These are phyloP conservation scores for Ogataea siamensis DNA, from an alignment of 805 yeast genomes.

Conservation along the genomic window DNA sequence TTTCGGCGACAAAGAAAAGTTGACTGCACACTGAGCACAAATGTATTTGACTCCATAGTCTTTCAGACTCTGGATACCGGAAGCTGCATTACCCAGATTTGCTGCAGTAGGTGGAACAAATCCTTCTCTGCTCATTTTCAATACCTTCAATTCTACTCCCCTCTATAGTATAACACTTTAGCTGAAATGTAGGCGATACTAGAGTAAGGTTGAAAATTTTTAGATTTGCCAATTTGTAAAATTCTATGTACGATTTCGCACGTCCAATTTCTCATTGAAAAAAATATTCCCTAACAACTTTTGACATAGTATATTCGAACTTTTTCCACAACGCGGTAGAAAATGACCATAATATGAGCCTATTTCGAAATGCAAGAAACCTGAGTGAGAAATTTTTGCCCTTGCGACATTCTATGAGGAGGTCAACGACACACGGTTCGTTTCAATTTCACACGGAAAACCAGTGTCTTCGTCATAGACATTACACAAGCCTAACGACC, in stretches of 20 bases:
- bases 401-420: too few relatives aligned
- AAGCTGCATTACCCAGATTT: slow-evolving; percentile 79
- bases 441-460: too few relatives aligned
- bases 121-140: slow-evolving; percentile 70
- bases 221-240: too few relatives aligned
- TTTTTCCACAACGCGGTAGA: too few relatives aligned
- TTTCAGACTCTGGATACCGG: slow-evolving; percentile 63
- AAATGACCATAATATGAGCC: background rate
- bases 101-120: slow-evolving; percentile 78
- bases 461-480: too few relatives aligned
- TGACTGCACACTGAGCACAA: slow-evolving; percentile 95
- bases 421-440: too few relatives aligned
- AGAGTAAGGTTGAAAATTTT: background rate
- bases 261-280: background rate
- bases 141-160: too few relatives aligned
- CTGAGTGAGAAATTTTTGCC: background rate
- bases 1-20: slow-evolving; percentile 80
- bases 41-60: slow-evolving; percentile 87
- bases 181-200: too few relatives aligned
- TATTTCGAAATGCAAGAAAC: background rate
- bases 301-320: too few relatives aligned
- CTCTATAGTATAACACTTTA: too few relatives aligned
- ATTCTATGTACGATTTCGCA: slow-evolving; percentile 3
- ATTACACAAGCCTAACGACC: too few relatives aligned
- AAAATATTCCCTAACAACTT: background rate